phyloP scores from a whole-genome alignment of 306 rosid species.

The Astragalus membranaceus region DNA sequence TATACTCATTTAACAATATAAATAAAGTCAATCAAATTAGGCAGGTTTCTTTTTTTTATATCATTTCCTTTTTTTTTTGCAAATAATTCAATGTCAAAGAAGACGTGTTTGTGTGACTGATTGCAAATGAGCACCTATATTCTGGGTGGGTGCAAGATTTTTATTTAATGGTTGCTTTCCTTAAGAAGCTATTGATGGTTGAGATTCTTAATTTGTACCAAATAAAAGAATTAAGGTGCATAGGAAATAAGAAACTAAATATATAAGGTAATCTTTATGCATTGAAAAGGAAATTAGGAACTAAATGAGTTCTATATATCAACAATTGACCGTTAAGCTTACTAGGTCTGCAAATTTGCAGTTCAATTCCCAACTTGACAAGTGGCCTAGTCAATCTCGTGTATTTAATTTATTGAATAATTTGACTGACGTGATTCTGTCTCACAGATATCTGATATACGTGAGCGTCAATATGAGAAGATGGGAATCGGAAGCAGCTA shows the following conservation, averaged over 20 bases:
- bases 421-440: neutral
- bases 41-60: neutral
- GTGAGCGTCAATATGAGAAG: slow-evolving; percentile 86
- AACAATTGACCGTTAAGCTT: slow-evolving; percentile 8
- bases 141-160: neutral
- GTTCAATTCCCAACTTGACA: neutral
- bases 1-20: neutral
- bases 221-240: neutral
- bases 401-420: neutral
- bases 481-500: slow-evolving; percentile 98
- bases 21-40: neutral
- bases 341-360: neutral
- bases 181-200: neutral
- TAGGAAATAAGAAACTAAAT: neutral
- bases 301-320: too few species aligned
- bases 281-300: neutral
- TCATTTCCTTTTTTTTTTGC: neutral
- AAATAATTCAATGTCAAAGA: neutral
- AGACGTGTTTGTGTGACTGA: neutral
- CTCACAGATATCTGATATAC: slow-evolving; percentile 91
- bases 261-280: neutral
- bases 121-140: neutral
- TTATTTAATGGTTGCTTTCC: slow-evolving; percentile 3
- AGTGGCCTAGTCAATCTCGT: neutral
- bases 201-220: neutral